Evolutionary conservation across 805 yeast genomes (phyloP), one percentile per base, ranked within the genome.

Genomic region (Saturnispora serradocipensis): DNA sequence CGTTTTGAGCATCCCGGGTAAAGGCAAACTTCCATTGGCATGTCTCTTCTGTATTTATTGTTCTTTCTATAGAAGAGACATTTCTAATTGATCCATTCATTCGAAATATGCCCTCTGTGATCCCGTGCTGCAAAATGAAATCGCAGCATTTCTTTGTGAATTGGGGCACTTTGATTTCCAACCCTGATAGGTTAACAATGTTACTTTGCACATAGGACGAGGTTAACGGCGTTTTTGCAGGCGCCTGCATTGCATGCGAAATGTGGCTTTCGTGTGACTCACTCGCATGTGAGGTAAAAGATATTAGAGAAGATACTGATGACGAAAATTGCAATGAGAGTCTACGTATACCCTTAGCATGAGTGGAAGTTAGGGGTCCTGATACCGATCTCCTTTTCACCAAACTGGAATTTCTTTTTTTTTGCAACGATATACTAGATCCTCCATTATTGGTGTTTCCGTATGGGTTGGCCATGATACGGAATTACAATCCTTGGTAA

Each of bases 21-120:
- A 45, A 28, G 13, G 53, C 24, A 43, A 62, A 60, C 13, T 58
- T 53, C 52, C 56, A 59, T 18, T 43, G 16, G 43, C 56, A 58
- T 10, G 38, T 13, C 9, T 61, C 43, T 42, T 64, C 62, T n/a
- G 54, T 46, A 4, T 54, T 50, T 24, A 69, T 58, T 45, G 53
- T 50, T 5, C 46, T 8, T 49, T 69, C 72, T 45, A 68, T 57
- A 20, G 50, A 42, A 46, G 63, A 65, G 34, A 67, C 62, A 48
- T 67, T 68, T 43, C 62, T 62, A 32, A 69, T 56, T 11, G 69
- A 60, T 6, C 71, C 70, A 53, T 68, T 68, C 52, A 69, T 63
- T 53, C 72, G 55, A 53, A 69, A 69, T n/a, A 68, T 58, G 11
- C 72, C 72, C 55, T 69, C 70, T 4, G 59, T 56, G 4, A 61